Evolutionary conservation across 2,329 filamentous ascomycete genomes (phyloP).

Genomic region (Ascochyta koolunga): DNA sequence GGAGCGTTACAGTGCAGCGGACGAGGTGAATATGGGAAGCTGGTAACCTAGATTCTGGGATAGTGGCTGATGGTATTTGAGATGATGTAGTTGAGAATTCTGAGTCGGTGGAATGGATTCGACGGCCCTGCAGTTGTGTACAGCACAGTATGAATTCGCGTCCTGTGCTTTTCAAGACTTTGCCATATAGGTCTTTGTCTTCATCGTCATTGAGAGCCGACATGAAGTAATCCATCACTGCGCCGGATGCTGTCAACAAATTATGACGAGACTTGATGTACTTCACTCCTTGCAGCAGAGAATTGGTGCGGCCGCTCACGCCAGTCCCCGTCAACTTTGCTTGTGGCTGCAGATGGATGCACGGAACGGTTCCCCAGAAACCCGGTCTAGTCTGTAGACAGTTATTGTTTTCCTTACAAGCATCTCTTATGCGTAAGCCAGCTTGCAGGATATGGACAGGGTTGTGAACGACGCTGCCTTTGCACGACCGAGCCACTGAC

Average conservation of each 20-base stretch:
- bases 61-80: not conserved
- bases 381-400: constrained; percentile 15
- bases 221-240: too few species aligned
- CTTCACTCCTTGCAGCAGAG: too few species aligned
- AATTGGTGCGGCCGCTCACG: constrained; percentile 3
- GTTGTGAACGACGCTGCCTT: constrained; percentile 3
- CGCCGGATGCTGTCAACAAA: too few species aligned
- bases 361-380: constrained; percentile 5
- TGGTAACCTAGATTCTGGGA: not conserved
- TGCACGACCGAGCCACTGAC: constrained; percentile 10
- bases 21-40: not conserved
- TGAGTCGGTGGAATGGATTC: not conserved
- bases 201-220: too few species aligned
- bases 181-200: too few species aligned
- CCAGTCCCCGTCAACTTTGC: constrained; percentile 1
- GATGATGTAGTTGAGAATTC: too few species aligned
- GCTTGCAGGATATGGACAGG: constrained; percentile 1
- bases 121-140: not conserved
- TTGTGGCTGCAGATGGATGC: constrained; percentile 2
- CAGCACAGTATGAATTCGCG: not conserved
- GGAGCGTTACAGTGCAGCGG: not conserved
- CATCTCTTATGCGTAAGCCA: constrained; percentile 1
- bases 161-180: too few species aligned
- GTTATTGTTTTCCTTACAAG: constrained; percentile 15
- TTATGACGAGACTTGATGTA: not conserved